A percentile compares a stretch with the other conserved stretches of the same genome.
Conservation (phyloP, 2,329 filamentous ascomycete genomes). For the Cercospora zeae-maydis region DNA sequence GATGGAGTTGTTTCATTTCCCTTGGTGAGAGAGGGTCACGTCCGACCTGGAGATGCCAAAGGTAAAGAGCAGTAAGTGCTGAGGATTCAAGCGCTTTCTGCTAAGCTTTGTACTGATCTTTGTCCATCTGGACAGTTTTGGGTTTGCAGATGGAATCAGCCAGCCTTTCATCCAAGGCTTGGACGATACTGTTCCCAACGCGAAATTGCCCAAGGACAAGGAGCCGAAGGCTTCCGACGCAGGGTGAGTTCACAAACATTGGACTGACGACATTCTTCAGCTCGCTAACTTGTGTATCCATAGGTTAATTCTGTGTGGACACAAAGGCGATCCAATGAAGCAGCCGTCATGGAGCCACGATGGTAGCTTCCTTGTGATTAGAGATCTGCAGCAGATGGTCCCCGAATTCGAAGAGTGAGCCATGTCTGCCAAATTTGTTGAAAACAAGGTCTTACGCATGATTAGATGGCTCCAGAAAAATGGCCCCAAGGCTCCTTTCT, state of each 20-base stretch:
- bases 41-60: constrained; percentile 6
- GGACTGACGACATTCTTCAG: constrained; percentile 6
- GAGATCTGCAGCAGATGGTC: constrained; percentile 10
- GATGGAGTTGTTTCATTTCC: constrained; percentile 8
- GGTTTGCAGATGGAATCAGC: constrained; percentile 6
- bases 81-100: constrained; percentile 4
- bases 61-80: constrained; percentile 11
- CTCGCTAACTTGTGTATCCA: constrained; percentile 1
- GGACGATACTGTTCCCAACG: constrained; percentile 7
- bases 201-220: constrained; percentile 1
- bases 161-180: constrained; percentile 10
- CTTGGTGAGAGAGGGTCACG: constrained; percentile 7
- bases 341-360: constrained; percentile 5
- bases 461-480: constrained; percentile 9
- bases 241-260: constrained; percentile 2
- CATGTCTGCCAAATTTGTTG: not conserved
- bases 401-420: constrained; percentile 9
- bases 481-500: constrained; percentile 8
- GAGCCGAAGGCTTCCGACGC: constrained; percentile 3
- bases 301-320: constrained; percentile 7
- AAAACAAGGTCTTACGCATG: constrained; percentile 2
- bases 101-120: constrained; percentile 1
- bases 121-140: constrained; percentile 6
- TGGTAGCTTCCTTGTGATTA: constrained; percentile 10
- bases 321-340: constrained; percentile 10